These are phyloP conservation scores for Lodderomyces parapsilosis DNA, from an alignment of 1,139 yeast species.

Conservation along the genomic window DNA sequence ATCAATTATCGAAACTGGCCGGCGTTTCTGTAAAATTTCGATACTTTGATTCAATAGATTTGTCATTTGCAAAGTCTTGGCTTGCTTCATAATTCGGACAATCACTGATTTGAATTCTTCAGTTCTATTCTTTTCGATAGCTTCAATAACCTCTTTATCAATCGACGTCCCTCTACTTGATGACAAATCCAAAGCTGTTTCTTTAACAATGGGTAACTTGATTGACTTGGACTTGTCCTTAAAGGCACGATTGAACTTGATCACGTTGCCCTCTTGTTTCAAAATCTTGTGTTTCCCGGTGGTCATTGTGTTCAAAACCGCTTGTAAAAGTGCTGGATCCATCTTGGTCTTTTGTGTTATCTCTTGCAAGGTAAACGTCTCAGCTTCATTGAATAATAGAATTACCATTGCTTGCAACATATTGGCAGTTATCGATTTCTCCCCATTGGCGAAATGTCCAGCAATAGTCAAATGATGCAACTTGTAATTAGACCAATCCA, in stretches of 20 bases:
- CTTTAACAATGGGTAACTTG: slow-evolving; percentile 33
- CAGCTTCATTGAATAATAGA: slow-evolving; percentile 26
- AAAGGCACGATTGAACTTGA: slow-evolving; percentile 26
- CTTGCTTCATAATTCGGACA: slow-evolving; percentile 34
- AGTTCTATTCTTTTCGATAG: slow-evolving; percentile 22
- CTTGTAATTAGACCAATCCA: slow-evolving; percentile 32
- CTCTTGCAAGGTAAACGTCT: slow-evolving; percentile 18
- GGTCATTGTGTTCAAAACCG: slow-evolving; percentile 30
- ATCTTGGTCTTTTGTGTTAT: slow-evolving; percentile 25
- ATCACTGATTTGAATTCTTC: slow-evolving; percentile 30
- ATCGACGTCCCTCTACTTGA: background rate
- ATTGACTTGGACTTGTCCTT: slow-evolving; percentile 29
- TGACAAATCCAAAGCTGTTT: slow-evolving; percentile 9
- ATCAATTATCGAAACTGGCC: slow-evolving; percentile 29
- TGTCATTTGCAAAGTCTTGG: slow-evolving; percentile 18
- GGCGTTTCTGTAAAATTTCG: slow-evolving; percentile 21
- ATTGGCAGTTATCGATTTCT: slow-evolving; percentile 36
- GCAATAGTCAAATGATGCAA: slow-evolving; percentile 35
- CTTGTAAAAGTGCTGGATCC: slow-evolving; percentile 23
- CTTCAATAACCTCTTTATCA: slow-evolving; percentile 8
- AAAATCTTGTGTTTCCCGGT: slow-evolving; percentile 31
- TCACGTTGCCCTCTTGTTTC: slow-evolving; percentile 13
- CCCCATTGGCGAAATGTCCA: slow-evolving; percentile 29
- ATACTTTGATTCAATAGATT: slow-evolving; percentile 29
- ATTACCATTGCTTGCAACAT: slow-evolving; percentile 39